phyloP scores from a whole-genome alignment of 1,284 basidiomycete species.

The Boletus subluridellus region DNA sequence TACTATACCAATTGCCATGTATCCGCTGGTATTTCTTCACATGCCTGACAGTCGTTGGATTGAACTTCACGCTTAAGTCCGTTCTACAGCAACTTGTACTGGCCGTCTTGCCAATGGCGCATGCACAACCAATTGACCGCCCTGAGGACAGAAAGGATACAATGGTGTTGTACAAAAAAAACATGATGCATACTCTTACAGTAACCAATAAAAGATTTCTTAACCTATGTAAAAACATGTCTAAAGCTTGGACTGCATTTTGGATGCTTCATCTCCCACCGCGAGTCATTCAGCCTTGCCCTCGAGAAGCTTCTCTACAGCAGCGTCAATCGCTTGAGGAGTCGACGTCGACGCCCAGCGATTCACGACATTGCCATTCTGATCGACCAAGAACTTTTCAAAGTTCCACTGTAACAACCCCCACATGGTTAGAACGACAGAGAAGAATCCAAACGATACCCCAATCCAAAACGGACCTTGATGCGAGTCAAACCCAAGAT shows the following conservation, averaged over 20 bases:
- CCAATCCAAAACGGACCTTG: constrained; percentile 52
- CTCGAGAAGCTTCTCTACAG: constrained; percentile 58
- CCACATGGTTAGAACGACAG: neutral
- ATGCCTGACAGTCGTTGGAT: neutral
- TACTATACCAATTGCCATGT: neutral
- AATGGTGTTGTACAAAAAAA: neutral
- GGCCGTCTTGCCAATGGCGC: neutral
- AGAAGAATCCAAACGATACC: neutral
- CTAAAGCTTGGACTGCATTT: constrained; percentile 11
- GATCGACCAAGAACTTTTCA: constrained; percentile 71
- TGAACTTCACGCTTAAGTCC: neutral
- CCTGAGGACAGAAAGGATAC: neutral
- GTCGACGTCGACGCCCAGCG: constrained; percentile 80
- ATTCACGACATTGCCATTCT: constrained; percentile 69
- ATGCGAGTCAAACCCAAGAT: constrained; percentile 71
- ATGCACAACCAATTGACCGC: neutral
- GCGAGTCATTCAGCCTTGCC: constrained; percentile 20
- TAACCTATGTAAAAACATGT: neutral
- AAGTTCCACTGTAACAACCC: constrained; percentile 64
- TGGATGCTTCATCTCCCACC: neutral
- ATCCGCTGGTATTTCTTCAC: neutral
- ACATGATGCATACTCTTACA: neutral
- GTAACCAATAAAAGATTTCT: neutral
- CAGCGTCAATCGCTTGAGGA: constrained; percentile 62
- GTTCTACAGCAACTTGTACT: neutral